Evolutionary conservation across 169 alveolate genomes (phyloP), one percentile per base, ranked within the genome.

Genomic region (Plasmodium berghei): DNA sequence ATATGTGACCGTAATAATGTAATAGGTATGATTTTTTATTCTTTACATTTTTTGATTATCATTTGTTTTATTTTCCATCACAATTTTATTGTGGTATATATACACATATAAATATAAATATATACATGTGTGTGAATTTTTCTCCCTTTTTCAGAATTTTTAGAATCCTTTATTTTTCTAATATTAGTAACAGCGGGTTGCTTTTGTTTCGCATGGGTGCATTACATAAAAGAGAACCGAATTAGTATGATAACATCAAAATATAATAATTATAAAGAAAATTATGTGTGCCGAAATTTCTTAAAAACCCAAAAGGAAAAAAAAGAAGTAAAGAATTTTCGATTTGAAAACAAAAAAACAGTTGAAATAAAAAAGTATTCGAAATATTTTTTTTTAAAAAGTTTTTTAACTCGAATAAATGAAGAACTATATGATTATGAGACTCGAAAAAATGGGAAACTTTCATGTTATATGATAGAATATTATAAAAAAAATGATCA

Each of bases 401-500:
- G 89, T 66, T 62, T 77, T 52, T 42, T 77, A 24, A 77, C 63
- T 56, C 48, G 89, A 64, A 54, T 77, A 18, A 77, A 77, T 64
- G 52, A 54, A 10, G 89, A 77, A 69, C 71, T 77, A 22, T 45
- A 16, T 34, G 89, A 77, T 56, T 77, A 77, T 69, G 89, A 77
- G 49, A 20, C 16, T 26, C 66, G 46, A 9, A 77, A 64, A 20
- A 55, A 45, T 40, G 52, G 16, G 9, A 73, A 59, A 12, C 14
- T 8, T 9, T 59, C 18, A 10, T 58, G n/a, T 12, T 73, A 73
- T 73, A 42, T 73, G 52, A 54, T 56, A 18, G 87, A 73, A 5
- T 3, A 28, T 18, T 73, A 18, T 73, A 59, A 59, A 54, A 73
- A 45, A 14, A 22, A 9, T 5, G 12, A 16, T 46, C 45, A 69